A percentile compares a stretch with the other conserved stretches of the same genome.
Evolutionary conservation across 805 yeast genomes (phyloP).

Genomic region (Cyberlindnera mrakii): DNA sequence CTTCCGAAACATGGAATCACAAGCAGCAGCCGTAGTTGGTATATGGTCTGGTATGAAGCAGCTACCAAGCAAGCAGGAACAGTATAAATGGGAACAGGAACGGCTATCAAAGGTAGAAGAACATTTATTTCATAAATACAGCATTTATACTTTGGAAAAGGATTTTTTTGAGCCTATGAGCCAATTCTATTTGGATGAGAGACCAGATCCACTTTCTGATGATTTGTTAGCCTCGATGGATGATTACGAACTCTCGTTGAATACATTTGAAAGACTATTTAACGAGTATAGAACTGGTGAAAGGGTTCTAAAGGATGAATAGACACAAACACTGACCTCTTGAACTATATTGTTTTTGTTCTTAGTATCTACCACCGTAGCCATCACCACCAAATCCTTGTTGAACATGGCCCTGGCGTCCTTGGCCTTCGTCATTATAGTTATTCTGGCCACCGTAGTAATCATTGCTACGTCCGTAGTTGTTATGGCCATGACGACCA

Average conservation of each 20-base stretch:
- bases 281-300: constrained; percentile 15
- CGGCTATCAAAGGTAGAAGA: constrained; percentile 20
- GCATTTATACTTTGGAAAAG: constrained; percentile 22
- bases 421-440: background rate
- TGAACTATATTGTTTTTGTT: background rate
- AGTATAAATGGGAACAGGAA: constrained; percentile 28
- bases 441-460: too few relatives aligned
- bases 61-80: constrained; percentile 37
- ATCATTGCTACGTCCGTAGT: background rate
- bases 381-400: constrained; percentile 7
- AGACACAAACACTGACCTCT: background rate
- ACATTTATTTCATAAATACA: constrained; percentile 31
- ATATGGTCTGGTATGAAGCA: constrained; percentile 39
- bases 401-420: constrained; percentile 1
- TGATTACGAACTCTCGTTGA: constrained; percentile 11
- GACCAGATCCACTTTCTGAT: constrained; percentile 28
- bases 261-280: constrained; percentile 17
- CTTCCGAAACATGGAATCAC: constrained; percentile 44
- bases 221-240: constrained; percentile 15
- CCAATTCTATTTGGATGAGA: constrained; percentile 23
- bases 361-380: constrained; percentile 5
- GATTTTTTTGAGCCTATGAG: constrained; percentile 26
- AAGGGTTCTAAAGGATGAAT: constrained; percentile 9
- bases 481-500: background rate
- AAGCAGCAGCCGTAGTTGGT: constrained; percentile 54